Evolutionary conservation across 2,329 filamentous ascomycete genomes (phyloP).

Genomic region (Clarireedia hainanense): DNA sequence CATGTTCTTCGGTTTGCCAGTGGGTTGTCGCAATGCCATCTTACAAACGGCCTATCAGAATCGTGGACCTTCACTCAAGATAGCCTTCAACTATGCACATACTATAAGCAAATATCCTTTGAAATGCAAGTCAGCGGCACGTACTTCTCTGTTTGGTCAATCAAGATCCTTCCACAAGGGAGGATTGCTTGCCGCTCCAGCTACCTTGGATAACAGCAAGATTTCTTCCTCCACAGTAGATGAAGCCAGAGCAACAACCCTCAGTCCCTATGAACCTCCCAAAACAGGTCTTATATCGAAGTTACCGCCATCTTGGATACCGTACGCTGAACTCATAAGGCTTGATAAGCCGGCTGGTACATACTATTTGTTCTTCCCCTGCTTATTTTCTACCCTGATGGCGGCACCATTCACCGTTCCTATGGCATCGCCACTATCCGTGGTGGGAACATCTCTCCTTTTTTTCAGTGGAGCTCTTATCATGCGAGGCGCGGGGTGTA

Average conservation of each 20-base stretch:
- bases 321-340: conserved; percentile 75
- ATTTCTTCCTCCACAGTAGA: background rate
- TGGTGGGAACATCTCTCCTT: conserved; percentile 56
- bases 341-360: conserved; percentile 76
- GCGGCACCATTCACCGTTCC: conserved; percentile 63
- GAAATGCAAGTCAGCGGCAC: too few species aligned
- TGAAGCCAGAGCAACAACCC: background rate
- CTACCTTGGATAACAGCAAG: background rate
- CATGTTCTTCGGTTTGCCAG: conserved; percentile 8
- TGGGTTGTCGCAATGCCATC: conserved; percentile 9
- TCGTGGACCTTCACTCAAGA: background rate
- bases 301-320: conserved; percentile 63
- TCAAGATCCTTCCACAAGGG: background rate
- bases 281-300: conserved; percentile 61
- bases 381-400: conserved; percentile 74
- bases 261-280: conserved; percentile 39
- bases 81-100: background rate
- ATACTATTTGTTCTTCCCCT: conserved; percentile 80
- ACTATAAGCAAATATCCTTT: background rate
- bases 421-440: conserved; percentile 49
- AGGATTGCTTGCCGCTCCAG: background rate
- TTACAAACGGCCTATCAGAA: background rate
- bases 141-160: background rate
- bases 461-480: conserved; percentile 72
- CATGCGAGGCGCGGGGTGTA: conserved; percentile 83